Conservation (phyloP, 2,329 filamentous ascomycete species). For the Colletotrichum cuscutae region DNA sequence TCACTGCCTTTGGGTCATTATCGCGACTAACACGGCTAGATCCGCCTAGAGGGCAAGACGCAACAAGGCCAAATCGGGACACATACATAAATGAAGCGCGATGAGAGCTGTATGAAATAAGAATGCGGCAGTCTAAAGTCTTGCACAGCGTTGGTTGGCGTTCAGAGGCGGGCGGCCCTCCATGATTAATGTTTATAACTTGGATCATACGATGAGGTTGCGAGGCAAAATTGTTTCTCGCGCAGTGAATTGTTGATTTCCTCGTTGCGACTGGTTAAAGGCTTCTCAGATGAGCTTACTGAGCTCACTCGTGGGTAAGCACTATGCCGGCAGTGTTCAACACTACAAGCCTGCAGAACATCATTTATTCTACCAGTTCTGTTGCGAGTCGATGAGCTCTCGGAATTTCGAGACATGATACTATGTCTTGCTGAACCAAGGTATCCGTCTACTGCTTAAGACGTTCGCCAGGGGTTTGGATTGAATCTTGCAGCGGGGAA, state of each 20-base stretch:
- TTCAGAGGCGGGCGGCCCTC: too few species aligned
- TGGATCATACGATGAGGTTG: not conserved
- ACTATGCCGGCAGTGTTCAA: not conserved
- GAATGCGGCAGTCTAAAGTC: not conserved
- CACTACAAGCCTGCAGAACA: not conserved
- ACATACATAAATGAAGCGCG: not conserved
- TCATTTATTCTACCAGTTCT: not conserved
- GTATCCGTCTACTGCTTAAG: too few species aligned
- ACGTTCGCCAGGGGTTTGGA: not conserved
- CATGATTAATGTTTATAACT: not conserved
- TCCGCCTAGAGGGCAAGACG: too few species aligned
- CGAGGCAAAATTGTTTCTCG: too few species aligned
- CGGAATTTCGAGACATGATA: not conserved
- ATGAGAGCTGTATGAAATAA: not conserved
- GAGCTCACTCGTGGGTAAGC: not conserved
- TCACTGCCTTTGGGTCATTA: not conserved
- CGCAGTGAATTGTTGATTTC: not conserved
- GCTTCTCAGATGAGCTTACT: not conserved
- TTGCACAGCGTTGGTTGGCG: not conserved
- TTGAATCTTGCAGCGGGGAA: not conserved
- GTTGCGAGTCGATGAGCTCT: too few species aligned
- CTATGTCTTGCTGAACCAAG: too few species aligned
- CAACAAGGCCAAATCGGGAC: not conserved
- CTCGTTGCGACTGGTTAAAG: not conserved
- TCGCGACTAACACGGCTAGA: not conserved